Conservation (phyloP, 352 stramenopile species). For the Globisporangium recalcitrans region DNA sequence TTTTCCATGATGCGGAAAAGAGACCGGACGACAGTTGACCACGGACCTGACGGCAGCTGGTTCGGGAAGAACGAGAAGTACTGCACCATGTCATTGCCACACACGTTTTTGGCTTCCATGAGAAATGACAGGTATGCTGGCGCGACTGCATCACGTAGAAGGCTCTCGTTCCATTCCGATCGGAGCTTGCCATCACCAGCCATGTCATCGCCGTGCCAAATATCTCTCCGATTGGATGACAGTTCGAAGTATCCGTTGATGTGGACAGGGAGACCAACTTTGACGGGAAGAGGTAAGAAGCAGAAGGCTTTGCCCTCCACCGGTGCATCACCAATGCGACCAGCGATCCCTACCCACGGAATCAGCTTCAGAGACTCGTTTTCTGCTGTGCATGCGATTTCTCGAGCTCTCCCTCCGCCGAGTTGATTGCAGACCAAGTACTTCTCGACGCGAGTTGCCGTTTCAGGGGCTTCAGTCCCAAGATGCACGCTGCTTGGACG, state of each 20-base stretch:
- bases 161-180: constrained; percentile 68
- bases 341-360: constrained; percentile 83
- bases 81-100: constrained; percentile 28
- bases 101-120: constrained; percentile 39
- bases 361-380: constrained; percentile 83
- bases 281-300: constrained; percentile 90
- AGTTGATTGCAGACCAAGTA: constrained; percentile 89
- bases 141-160: constrained; percentile 69
- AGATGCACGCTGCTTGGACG: background rate
- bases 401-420: constrained; percentile 66
- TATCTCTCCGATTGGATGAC: constrained; percentile 82
- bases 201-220: constrained; percentile 83
- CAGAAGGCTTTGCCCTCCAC: constrained; percentile 84
- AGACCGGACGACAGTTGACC: constrained; percentile 41
- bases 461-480: background rate
- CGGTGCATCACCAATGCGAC: constrained; percentile 41
- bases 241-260: constrained; percentile 94
- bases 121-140: constrained; percentile 71
- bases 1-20: constrained; percentile 53
- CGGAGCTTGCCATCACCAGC: constrained; percentile 71
- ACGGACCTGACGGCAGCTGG: constrained; percentile 42
- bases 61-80: constrained; percentile 53
- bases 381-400: constrained; percentile 66
- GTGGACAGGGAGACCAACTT: constrained; percentile 84
- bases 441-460: constrained; percentile 18